Evolutionary conservation across 257 asterid genomes (phyloP).

Genomic region (Pogostemon cablin): DNA sequence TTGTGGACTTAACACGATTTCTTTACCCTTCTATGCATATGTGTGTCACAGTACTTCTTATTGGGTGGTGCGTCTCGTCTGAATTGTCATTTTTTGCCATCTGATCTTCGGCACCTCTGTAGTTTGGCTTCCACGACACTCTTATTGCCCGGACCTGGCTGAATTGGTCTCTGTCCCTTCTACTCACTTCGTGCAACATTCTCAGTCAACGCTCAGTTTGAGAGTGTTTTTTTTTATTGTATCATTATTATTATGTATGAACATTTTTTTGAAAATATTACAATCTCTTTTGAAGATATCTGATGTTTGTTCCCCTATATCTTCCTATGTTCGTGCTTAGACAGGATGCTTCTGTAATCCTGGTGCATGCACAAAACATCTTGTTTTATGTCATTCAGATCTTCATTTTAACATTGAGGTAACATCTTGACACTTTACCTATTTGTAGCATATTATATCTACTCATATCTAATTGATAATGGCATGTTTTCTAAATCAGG

Average conservation of each 20-base stretch:
- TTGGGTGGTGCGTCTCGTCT: constrained; percentile 41
- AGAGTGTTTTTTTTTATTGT: not conserved
- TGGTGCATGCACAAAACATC: constrained; percentile 95
- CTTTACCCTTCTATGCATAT: constrained; percentile 72
- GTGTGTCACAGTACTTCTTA: constrained; percentile 60
- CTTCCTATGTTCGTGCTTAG: constrained; percentile 48
- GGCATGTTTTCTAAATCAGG: constrained; percentile 41
- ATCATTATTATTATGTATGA: not conserved
- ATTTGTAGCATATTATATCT: not conserved
- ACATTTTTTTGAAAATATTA: not conserved
- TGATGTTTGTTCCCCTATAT: constrained; percentile 27
- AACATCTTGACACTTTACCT: constrained; percentile 28
- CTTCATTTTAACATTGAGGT: constrained; percentile 89
- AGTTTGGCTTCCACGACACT: constrained; percentile 33
- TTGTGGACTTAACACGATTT: constrained; percentile 32
- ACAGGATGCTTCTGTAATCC: constrained; percentile 99
- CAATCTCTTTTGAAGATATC: constrained; percentile 22
- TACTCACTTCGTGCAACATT: too few species aligned
- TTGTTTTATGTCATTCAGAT: constrained; percentile 81
- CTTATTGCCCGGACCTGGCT: constrained; percentile 27
- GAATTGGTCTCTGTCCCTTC: too few species aligned
- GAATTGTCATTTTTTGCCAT: constrained; percentile 80
- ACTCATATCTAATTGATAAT: too few species aligned
- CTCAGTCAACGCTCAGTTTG: too few species aligned
- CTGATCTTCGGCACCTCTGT: constrained; percentile 71